phyloP scores from a whole-genome alignment of 352 stramenopile genomes.

The Bremia lactucae region DNA sequence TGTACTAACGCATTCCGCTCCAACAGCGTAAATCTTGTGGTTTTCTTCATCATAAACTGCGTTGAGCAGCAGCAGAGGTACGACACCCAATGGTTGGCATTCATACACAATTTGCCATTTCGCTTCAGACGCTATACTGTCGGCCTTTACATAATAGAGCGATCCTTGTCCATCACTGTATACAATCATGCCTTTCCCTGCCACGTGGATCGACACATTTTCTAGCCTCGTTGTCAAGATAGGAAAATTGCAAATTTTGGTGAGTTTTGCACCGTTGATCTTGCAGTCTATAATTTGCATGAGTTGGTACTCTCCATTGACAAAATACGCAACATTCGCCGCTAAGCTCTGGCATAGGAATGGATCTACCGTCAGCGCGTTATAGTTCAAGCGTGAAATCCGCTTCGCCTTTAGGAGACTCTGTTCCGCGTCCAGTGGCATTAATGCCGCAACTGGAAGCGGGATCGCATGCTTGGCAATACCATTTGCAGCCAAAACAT shows the following conservation, averaged over 20 bases:
- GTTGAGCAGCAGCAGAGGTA: conserved; percentile 32
- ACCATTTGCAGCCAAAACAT: conserved; percentile 39
- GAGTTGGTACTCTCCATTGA: conserved; percentile 50
- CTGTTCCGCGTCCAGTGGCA: conserved; percentile 30
- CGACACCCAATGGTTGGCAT: conserved; percentile 31
- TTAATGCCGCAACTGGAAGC: conserved; percentile 26
- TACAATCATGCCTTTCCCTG: conserved; percentile 45
- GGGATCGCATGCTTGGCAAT: conserved; percentile 18
- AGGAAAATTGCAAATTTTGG: conserved; percentile 36
- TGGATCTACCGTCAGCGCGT: conserved; percentile 44
- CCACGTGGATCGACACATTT: conserved; percentile 53
- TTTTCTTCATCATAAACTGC: conserved; percentile 32
- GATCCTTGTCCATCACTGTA: conserved; percentile 51
- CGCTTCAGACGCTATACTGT: conserved; percentile 12
- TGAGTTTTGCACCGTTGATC: conserved; percentile 3
- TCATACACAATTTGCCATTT: conserved; percentile 41
- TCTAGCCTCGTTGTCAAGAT: conserved; percentile 31
- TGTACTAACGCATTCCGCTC: conserved; percentile 30
- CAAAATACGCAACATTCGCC: conserved; percentile 46
- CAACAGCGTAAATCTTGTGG: conserved; percentile 34
- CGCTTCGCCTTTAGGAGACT: conserved; percentile 64
- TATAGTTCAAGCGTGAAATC: conserved; percentile 59
- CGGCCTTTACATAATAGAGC: conserved; percentile 41
- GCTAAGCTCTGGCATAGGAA: conserved; percentile 31
- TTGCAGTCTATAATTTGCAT: conserved; percentile 39